Conservation (phyloP, 768 basidiomycete species). For the Trametes sanguinea region DNA sequence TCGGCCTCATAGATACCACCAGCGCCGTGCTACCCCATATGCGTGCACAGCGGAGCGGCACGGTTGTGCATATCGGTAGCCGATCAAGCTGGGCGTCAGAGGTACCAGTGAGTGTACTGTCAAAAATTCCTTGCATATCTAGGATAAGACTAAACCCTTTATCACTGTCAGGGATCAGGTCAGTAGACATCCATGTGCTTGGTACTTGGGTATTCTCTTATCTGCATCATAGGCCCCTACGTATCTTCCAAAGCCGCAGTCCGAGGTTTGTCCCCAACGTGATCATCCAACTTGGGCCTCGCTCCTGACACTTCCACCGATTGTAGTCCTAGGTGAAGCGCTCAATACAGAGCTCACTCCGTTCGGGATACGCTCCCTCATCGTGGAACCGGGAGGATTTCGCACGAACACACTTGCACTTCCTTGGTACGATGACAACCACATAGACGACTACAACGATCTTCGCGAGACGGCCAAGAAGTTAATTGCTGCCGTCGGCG, state of each 20-base stretch:
- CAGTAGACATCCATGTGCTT: too few species aligned
- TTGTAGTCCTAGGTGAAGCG: constrained; percentile 51
- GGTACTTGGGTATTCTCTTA: too few species aligned
- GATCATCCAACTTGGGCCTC: neutral
- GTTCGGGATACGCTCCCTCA: constrained; percentile 54
- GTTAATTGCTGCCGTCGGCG: neutral
- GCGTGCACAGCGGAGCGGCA: constrained; percentile 22
- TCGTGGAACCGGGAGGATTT: constrained; percentile 59
- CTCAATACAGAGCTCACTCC: constrained; percentile 51
- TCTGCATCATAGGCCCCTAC: constrained; percentile 41
- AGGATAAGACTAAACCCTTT: too few species aligned
- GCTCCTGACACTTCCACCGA: too few species aligned
- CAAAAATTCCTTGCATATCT: neutral
- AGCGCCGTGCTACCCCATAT: constrained; percentile 27
- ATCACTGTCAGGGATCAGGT: too few species aligned
- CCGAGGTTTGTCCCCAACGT: constrained; percentile 41
- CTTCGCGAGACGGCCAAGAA: constrained; percentile 34
- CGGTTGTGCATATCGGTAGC: constrained; percentile 12
- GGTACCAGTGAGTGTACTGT: neutral
- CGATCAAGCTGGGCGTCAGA: neutral
- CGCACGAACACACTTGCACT: constrained; percentile 53
- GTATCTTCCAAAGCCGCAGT: constrained; percentile 62
- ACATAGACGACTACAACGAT: constrained; percentile 49
- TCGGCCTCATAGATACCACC: constrained; percentile 25
- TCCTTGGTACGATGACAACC: constrained; percentile 38